Conservation (phyloP, 2,329 filamentous ascomycete species). For the Colletotrichum sidae region DNA sequence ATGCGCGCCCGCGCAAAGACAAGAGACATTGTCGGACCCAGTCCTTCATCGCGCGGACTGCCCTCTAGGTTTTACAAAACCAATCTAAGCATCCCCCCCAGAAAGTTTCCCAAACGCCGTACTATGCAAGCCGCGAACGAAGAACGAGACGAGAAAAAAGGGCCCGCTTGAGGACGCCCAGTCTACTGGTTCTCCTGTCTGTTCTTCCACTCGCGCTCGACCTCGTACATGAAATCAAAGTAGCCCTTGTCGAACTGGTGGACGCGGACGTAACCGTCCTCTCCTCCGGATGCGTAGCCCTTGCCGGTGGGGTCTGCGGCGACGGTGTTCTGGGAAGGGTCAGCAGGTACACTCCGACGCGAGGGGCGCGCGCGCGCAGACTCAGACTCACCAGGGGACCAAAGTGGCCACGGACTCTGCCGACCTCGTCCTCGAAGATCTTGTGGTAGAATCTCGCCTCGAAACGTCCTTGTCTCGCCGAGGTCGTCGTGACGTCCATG, state of each 20-base stretch:
- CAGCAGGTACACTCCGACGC: not conserved
- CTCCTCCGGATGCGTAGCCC: slow-evolving; percentile 93
- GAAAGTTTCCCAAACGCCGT: slow-evolving; percentile 50
- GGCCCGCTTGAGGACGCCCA: slow-evolving; percentile 18
- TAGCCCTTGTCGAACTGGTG: slow-evolving; percentile 99
- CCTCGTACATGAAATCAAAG: slow-evolving; percentile 99
- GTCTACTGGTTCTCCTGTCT: slow-evolving; percentile 39
- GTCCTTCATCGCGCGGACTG: slow-evolving; percentile 35
- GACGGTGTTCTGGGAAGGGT: slow-evolving; percentile 77
- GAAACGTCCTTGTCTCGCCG: slow-evolving; percentile 96
- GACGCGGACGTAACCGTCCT: slow-evolving; percentile 98
- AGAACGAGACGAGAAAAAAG: slow-evolving; percentile 29
- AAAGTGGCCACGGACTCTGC: slow-evolving; percentile 96
- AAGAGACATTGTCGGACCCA: slow-evolving; percentile 31
- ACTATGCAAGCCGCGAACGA: slow-evolving; percentile 55
- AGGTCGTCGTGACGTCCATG: slow-evolving; percentile 98
- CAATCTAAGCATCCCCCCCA: slow-evolving; percentile 38
- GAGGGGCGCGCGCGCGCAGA: too few species aligned
- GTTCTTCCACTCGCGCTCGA: slow-evolving; percentile 83
- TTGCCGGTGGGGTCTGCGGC: slow-evolving; percentile 92
- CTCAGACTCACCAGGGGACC: slow-evolving; percentile 74
- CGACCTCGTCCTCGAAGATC: slow-evolving; percentile 98
- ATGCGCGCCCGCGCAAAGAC: slow-evolving; percentile 2
- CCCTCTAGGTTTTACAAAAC: slow-evolving; percentile 38
- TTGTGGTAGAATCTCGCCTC: slow-evolving; percentile 99